Evolutionary conservation across 371 early-diverging fungal genomes (phyloP), one percentile per base, ranked within the genome.

Genomic region (Lichtheimia ornata): DNA sequence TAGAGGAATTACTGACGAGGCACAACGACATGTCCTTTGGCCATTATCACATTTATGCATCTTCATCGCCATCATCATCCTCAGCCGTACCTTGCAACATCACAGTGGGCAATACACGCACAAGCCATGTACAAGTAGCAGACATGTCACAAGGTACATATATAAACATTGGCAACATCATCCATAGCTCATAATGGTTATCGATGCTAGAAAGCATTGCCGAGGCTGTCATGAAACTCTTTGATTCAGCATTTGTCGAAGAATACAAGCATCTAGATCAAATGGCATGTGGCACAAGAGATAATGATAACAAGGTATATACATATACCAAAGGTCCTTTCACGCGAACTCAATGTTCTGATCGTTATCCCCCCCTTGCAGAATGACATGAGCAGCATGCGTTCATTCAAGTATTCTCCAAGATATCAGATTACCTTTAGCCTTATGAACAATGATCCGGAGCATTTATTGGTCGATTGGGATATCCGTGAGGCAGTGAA

Each of bases 381-480:
- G 85, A 67, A 74, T 25, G 84, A 88, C 54, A 69, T 72, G 55
- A 81, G 85, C 30, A 83, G 75, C 28, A 88, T 92, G 81, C 82
- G 91, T 35, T 76, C 85, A 11, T 66, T 94, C 58, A 90, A 91
- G 64, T 92, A 88, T 61, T 83, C 93, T 0, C 73, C 90, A 6
- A 76, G 83, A 52, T 95, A 93, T 64, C 91, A 93, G 65, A 64
- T 92, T 11, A 88, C 87, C 0, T 88, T 93, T 52, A 91, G 88
- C 62, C 70, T 95, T 15, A 81, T 94, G 79, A 91, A 89, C 62
- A 92, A 86, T 5, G 84, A 93, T 59, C 90, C 93, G 0, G 74
- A 76, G 15, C 70, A 74, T 13, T 63, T 82, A 17, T 60, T 74
- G 1, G 82, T 90, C 5, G 79, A 82, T 42, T 95, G 94, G 94